phyloP scores from a whole-genome alignment of 1,139 yeast genomes.

The Candida sp. region DNA sequence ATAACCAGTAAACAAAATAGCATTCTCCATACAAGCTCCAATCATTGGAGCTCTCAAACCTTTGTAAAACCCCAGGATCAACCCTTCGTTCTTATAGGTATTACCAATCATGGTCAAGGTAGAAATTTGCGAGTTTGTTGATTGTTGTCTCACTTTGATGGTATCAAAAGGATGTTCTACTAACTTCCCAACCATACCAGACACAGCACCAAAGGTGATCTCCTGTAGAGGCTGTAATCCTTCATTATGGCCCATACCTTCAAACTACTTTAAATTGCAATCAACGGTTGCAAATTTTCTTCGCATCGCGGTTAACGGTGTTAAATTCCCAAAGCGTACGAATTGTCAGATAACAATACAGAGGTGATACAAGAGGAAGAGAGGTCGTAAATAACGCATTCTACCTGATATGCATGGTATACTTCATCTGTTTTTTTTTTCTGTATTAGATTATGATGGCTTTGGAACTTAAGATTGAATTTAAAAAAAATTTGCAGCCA shows the following conservation, averaged over 20 bases:
- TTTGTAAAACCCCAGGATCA: constrained; percentile 45
- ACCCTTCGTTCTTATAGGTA: constrained; percentile 67
- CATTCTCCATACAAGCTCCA: constrained; percentile 88
- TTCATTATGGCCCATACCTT: constrained; percentile 6
- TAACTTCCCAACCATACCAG: constrained; percentile 83
- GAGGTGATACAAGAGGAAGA: too few species aligned
- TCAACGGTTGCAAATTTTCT: constrained; percentile 1
- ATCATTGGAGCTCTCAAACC: constrained; percentile 79
- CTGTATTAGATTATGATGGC: too few species aligned
- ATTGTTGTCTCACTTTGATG: constrained; percentile 82
- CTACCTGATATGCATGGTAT: too few species aligned
- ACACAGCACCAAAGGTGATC: constrained; percentile 44
- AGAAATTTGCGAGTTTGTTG: constrained; percentile 42
- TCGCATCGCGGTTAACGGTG: constrained; percentile 2
- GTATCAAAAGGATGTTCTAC: constrained; percentile 95
- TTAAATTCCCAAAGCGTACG: background rate
- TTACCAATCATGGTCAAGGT: constrained; percentile 59
- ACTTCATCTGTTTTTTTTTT: too few species aligned
- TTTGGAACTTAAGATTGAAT: too few species aligned
- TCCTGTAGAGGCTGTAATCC: constrained; percentile 30
- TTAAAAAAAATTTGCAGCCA: too few species aligned
- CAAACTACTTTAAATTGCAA: background rate
- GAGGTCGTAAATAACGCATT: too few species aligned
- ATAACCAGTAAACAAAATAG: constrained; percentile 52
- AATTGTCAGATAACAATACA: background rate